These are phyloP conservation scores for Verruconis gallopava DNA, from an alignment of 2,329 filamentous ascomycete species.

Conservation along the genomic window DNA sequence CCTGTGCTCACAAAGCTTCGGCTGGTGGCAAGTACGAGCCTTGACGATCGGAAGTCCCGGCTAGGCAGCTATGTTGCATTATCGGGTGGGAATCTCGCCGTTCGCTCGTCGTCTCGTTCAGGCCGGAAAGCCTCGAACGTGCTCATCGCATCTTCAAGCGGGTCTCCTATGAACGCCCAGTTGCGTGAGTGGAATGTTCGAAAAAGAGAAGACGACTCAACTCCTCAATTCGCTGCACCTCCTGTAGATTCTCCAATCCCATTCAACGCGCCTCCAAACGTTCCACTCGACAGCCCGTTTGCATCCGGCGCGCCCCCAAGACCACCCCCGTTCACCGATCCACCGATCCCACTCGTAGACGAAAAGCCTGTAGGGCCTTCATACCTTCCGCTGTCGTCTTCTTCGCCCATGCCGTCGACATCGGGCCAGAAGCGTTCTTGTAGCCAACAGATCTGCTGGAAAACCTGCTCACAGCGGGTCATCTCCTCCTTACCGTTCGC, in stretches of 20 bases:
- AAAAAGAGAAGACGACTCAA: no score
- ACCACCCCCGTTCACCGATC: neutral
- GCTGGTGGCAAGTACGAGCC: no score
- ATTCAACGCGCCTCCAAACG: slow-evolving; percentile 8
- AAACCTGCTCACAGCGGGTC: slow-evolving; percentile 33
- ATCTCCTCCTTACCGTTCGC: slow-evolving; percentile 37
- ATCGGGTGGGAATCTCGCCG: no score
- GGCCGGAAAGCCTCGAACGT: no score
- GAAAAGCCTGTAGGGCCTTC: slow-evolving; percentile 2
- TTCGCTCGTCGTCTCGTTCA: no score
- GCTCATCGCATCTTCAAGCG: no score
- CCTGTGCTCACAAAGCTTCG: no score
- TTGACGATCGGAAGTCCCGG: no score
- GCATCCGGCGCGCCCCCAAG: neutral
- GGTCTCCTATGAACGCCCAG: no score
- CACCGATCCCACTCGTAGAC: neutral
- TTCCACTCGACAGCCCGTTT: slow-evolving; percentile 3
- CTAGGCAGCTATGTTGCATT: no score
- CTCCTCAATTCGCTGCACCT: neutral
- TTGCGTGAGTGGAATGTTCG: no score
- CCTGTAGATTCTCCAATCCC: slow-evolving; percentile 5
- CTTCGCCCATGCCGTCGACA: slow-evolving; percentile 36
- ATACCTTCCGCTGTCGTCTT: slow-evolving; percentile 21
- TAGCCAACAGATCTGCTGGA: slow-evolving; percentile 35
- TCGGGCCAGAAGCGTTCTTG: slow-evolving; percentile 37